Base-by-base conservation (phyloP, 176 grass and related monocot species). In the Avena eriantha region DNA sequence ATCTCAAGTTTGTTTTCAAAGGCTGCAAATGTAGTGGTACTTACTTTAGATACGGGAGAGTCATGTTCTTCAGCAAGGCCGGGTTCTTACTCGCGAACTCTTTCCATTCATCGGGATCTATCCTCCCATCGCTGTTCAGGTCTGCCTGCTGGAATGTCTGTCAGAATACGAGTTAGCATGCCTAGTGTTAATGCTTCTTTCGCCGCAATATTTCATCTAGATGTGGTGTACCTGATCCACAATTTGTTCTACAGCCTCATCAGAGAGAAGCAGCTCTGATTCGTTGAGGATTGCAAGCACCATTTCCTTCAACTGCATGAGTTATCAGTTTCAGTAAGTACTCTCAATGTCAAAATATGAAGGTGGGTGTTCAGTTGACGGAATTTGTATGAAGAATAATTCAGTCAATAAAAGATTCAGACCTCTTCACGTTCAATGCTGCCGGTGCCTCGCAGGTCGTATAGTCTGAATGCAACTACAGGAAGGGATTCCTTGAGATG, bases 401-500 rank as follows among this genome's bases (percentile, higher is more conserved):
- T 76, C 2, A 23, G 73, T 67, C 45, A 48, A 13, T 73, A 8
- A 53, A 83, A 73, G 16, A 61, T 50, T 17, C 72, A 49, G 4
- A 97, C 95, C 91, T 95, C 95, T 60, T 98, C 83, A 14, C 55
- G 86, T 88, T 93, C 95, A 55, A 98, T 98, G 85, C 74, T 93
- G 23, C 93, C 93, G 7, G 89, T 92, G 58, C 89, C 48, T 69
- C 93, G 91, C 73, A 98, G 85, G 80, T 98, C 95, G 80, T 98
- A 98, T n/a, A 95, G 73, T 81, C 67, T 91, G 86, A 95, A 98
- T 53, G 95, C 93, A 90, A 93, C 95, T 98, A 91, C 71, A 75
- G 83, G 79, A 69, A 83, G 57, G 47, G 73, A 78, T 84, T 33
- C 24, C 15, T 82, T 85, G 21, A 78, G 3, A 81, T 75, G 33